Conservation (phyloP, 331 rosid genomes). For the Ulmus americana region DNA sequence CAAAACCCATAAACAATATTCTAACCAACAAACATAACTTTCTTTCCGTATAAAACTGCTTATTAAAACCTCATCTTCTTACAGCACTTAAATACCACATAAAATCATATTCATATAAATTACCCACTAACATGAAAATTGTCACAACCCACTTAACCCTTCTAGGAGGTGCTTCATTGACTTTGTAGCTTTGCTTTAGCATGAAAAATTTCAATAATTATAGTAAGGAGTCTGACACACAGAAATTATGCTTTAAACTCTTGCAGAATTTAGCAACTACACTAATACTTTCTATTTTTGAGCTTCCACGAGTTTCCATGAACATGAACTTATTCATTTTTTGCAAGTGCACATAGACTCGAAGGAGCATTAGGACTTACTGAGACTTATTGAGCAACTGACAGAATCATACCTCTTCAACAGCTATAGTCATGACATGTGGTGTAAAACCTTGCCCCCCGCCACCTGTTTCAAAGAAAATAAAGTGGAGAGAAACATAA, state of each 20-base stretch:
- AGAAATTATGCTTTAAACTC: background rate
- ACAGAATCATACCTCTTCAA: conserved; percentile 76
- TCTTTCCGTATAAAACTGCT: background rate
- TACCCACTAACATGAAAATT: background rate
- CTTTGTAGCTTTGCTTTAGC: background rate
- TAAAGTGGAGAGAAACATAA: conserved; percentile 22
- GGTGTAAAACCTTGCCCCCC: conserved; percentile 81
- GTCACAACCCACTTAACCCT: background rate
- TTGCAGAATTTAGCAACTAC: background rate
- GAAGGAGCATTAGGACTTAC: conserved; percentile 18
- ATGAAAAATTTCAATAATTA: background rate
- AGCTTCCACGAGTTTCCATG: background rate
- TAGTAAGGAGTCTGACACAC: too few species aligned
- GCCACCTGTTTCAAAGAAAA: conserved; percentile 55
- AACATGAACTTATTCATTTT: background rate
- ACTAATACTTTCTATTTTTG: background rate
- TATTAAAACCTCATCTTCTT: background rate
- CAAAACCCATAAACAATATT: background rate
- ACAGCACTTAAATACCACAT: background rate
- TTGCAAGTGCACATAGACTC: conserved; percentile 7
- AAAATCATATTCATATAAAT: background rate
- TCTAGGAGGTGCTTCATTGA: background rate
- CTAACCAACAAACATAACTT: background rate
- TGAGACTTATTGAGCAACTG: conserved; percentile 17
- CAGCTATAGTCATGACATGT: conserved; percentile 63